Conservation (phyloP, 2,329 filamentous ascomycete species). For the Curvularia sp. region DNA sequence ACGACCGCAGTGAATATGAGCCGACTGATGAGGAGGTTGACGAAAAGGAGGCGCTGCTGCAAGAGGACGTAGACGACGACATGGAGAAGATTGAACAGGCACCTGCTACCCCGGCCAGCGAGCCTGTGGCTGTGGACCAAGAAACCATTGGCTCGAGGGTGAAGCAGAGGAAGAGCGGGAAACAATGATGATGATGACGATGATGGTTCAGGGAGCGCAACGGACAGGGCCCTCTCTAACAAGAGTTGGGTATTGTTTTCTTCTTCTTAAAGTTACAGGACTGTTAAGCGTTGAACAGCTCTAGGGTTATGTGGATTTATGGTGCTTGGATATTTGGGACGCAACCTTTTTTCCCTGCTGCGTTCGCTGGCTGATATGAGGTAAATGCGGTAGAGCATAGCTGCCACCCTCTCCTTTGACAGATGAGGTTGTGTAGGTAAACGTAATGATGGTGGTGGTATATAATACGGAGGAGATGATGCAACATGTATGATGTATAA, state of each 20-base stretch:
- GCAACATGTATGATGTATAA: no score
- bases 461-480: not conserved
- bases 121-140: slow-evolving; percentile 12
- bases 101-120: slow-evolving; percentile 26
- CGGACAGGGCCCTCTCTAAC: not conserved
- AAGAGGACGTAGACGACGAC: slow-evolving; percentile 22
- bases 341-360: not conserved
- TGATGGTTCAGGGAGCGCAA: not conserved
- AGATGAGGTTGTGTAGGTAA: not conserved
- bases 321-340: not conserved
- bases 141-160: slow-evolving; percentile 30
- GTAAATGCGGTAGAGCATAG: not conserved
- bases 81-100: slow-evolving; percentile 30
- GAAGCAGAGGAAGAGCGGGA: slow-evolving; percentile 28
- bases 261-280: not conserved
- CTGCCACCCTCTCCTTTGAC: not conserved
- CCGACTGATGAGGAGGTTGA: slow-evolving; percentile 56
- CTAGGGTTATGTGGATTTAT: not conserved
- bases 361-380: not conserved
- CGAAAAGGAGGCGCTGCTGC: slow-evolving; percentile 30
- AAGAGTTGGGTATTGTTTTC: not conserved
- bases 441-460: not conserved
- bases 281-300: not conserved
- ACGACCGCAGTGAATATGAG: slow-evolving; percentile 75
- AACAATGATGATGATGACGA: slow-evolving; percentile 1